phyloP scores from a whole-genome alignment of 1,284 basidiomycete species.

The Fomitiporia mediterranea region DNA sequence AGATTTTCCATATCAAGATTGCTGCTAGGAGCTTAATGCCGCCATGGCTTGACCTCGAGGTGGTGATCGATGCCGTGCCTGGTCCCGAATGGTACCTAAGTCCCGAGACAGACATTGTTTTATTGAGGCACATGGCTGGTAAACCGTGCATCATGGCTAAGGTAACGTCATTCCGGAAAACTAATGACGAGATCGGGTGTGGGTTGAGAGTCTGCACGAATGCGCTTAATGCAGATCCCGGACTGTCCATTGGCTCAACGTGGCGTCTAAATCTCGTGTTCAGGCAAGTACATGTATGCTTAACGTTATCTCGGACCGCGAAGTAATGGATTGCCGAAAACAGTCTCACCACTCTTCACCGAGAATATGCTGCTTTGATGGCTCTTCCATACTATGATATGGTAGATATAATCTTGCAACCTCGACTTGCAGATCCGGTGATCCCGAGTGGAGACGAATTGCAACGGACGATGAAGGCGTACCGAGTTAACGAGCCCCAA shows the following conservation, averaged over 20 bases:
- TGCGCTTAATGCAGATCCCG: conserved; percentile 43
- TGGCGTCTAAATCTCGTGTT: conserved; percentile 83
- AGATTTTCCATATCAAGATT: conserved; percentile 55
- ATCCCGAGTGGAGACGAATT: conserved; percentile 53
- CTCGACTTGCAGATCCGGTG: conserved; percentile 50
- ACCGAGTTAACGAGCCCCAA: conserved; percentile 91
- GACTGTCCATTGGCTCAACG: conserved; percentile 55
- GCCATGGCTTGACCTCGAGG: conserved; percentile 71
- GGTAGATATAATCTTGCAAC: conserved; percentile 63
- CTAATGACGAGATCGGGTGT: conserved; percentile 46
- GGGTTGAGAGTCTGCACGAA: conserved; percentile 46
- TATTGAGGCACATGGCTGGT: conserved; percentile 53
- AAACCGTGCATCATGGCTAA: conserved; percentile 69
- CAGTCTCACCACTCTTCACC: conserved; percentile 86
- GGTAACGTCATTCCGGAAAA: conserved; percentile 61
- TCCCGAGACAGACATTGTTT: conserved; percentile 72
- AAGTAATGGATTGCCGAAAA: too few species aligned
- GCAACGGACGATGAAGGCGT: conserved; percentile 61
- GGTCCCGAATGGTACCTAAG: conserved; percentile 69
- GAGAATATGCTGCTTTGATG: conserved; percentile 88
- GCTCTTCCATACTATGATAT: conserved; percentile 83
- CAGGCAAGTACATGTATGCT: conserved; percentile 47
- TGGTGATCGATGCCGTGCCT: conserved; percentile 51
- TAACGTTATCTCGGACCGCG: too few species aligned
- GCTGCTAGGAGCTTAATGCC: conserved; percentile 61